These are phyloP conservation scores for Cyclotella atomus DNA, from an alignment of 108 stramenopile genomes.

Conservation along the genomic window DNA sequence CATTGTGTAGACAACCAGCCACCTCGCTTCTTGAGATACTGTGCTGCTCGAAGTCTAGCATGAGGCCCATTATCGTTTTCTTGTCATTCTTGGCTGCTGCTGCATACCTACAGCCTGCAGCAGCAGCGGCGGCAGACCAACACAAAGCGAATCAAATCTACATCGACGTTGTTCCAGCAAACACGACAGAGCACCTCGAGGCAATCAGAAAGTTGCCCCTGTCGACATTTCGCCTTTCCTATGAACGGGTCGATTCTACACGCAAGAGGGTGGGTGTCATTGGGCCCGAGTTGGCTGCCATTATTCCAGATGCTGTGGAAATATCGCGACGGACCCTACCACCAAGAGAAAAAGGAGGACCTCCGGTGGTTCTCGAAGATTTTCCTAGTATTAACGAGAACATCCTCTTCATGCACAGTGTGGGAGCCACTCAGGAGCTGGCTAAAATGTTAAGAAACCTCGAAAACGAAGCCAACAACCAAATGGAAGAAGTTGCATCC, in stretches of 20 bases:
- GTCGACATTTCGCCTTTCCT: conserved; percentile 34
- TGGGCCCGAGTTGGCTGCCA: conserved; percentile 35
- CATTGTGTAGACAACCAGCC: too few relatives aligned
- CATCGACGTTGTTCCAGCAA: conserved; percentile 39
- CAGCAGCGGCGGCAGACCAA: background rate
- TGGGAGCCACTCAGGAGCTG: conserved; percentile 78
- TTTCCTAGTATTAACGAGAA: conserved; percentile 67
- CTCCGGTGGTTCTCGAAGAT: conserved; percentile 51
- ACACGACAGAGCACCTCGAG: conserved; percentile 39
- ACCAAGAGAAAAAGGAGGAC: conserved; percentile 43
- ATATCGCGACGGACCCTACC: conserved; percentile 55
- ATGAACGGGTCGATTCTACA: conserved; percentile 27
- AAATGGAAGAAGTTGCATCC: conserved; percentile 46
- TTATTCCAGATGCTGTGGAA: conserved; percentile 59
- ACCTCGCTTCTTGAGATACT: too few relatives aligned
- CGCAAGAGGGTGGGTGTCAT: conserved; percentile 41
- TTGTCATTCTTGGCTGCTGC: background rate
- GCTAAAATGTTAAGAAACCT: conserved; percentile 35
- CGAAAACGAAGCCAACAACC: conserved; percentile 28
- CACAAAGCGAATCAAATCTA: conserved; percentile 31
- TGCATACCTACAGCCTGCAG: background rate
- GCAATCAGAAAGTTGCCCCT: conserved; percentile 33
- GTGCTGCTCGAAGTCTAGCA: too few relatives aligned
- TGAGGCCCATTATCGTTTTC: too few relatives aligned
- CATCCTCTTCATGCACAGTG: conserved; percentile 67